Base-by-base conservation (phyloP, 345 rosid genomes). In the Dipteronia sinensis region DNA sequence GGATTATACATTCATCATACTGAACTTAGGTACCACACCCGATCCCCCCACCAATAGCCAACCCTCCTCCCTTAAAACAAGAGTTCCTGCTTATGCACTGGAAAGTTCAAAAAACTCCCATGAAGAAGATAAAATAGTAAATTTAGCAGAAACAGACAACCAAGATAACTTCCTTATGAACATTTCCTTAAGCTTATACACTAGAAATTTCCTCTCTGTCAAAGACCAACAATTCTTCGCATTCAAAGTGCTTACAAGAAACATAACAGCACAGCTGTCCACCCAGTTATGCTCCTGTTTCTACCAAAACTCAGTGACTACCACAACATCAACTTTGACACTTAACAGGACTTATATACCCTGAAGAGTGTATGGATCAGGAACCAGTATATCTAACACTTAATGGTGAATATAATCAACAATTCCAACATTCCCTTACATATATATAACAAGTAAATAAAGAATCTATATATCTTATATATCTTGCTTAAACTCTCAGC, bases 101-200 rank as follows among this genome's bases (percentile, higher is more conserved):
- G 3, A 27, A 65, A 13, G 46, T 25, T 64, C 46, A 22, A 49
- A n/a, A 72, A 34, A 34, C 17, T 58, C 51, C 29, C 17, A 72
- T 16, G 19, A n/a, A 56, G 64, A 55, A 25, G 5, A 12, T n/a
- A 16, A 55, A 55, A 44, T 20, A 55, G 44, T n/a, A 56, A 71
- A 71, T 71, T 17, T 62, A 9, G 44, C 46, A 10, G 25, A 74
- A 49, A 40, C 68, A 62, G 20, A 44, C 55, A 22, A 62, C 53
- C 34, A 61, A 16, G 58, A 17, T 56, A 71, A 73, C 23, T 15
- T 17, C 16, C 34, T 59, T n/a, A 73, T 2, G 20, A n/a, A 44
- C 53, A 74, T 46, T 20, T 38, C n/a, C 10, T 62, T 44, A 46
- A 44, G 77, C 59, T 58, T 61, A 23, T 15, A 67, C 66, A 56